phyloP scores from a whole-genome alignment of 202 grass and related monocot genomes.

The Panicum hallii region DNA sequence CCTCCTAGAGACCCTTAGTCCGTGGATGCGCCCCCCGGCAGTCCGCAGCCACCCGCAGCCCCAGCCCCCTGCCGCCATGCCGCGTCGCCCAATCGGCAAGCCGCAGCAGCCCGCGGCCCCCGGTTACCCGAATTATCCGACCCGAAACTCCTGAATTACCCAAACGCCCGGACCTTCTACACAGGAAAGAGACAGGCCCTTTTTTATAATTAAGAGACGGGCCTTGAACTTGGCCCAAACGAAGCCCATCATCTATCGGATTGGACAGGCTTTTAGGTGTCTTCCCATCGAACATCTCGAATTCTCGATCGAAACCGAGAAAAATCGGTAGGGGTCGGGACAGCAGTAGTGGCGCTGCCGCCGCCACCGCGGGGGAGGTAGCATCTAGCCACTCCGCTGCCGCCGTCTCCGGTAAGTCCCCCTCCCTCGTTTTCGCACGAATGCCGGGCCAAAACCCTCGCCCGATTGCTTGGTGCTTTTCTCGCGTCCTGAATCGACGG shows the following conservation, averaged over 20 bases:
- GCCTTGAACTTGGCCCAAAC: not conserved
- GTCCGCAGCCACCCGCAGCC: too few species aligned
- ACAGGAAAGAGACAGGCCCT: too few species aligned
- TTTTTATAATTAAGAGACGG: not conserved
- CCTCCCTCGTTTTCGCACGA: not conserved
- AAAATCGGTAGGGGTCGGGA: not conserved
- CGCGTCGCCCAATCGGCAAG: too few species aligned
- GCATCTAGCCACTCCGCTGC: not conserved
- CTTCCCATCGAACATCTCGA: too few species aligned
- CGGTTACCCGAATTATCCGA: too few species aligned
- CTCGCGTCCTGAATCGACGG: constrained; percentile 22
- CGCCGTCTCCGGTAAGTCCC: not conserved
- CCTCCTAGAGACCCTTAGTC: too few species aligned
- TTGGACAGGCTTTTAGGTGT: not conserved
- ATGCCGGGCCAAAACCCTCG: not conserved
- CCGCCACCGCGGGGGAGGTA: constrained; percentile 7
- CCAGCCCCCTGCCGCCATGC: too few species aligned
- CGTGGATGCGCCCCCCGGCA: too few species aligned
- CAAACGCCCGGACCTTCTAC: too few species aligned
- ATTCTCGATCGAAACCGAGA: not conserved
- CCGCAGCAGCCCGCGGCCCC: too few species aligned
- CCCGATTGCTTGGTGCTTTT: not conserved
- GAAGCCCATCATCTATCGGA: not conserved
- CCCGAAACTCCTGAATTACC: too few species aligned
- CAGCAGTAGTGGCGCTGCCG: not conserved